Evolutionary conservation across 179 eudicot genomes (phyloP).

Genomic region (Spinacia oleracea): DNA sequence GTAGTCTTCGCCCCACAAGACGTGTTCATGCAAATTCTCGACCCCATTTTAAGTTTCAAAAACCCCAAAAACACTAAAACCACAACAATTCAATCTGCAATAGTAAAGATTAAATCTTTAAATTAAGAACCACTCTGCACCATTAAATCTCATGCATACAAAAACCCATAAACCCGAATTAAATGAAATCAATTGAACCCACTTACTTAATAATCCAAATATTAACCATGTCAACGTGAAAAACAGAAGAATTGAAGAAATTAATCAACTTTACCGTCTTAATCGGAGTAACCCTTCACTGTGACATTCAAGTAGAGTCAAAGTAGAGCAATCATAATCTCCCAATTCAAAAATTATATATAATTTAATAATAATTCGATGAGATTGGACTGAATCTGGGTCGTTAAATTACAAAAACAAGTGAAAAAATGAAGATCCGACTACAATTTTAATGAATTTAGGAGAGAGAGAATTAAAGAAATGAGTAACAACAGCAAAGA

Average conservation of each 20-base stretch:
- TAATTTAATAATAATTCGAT: not conserved
- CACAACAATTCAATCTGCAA: constrained; percentile 18
- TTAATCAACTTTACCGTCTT: constrained; percentile 7
- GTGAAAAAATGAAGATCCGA: not conserved
- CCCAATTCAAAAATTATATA: not conserved
- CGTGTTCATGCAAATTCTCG: constrained; percentile 52
- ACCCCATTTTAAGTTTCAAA: constrained; percentile 31
- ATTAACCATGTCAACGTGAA: constrained; percentile 18
- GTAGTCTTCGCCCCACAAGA: constrained; percentile 36
- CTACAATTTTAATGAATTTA: not conserved
- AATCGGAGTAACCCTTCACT: constrained; percentile 25
- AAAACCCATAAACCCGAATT: not conserved
- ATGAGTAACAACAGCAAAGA: not conserved
- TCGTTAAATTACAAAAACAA: not conserved
- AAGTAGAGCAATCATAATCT: not conserved
- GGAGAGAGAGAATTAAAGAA: not conserved
- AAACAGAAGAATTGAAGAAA: not conserved
- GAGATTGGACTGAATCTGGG: constrained; percentile 22
- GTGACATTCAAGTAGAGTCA: constrained; percentile 26
- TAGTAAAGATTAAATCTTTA: constrained; percentile 10
- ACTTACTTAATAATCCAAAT: not conserved
- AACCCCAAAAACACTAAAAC: not conserved
- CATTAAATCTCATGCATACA: constrained; percentile 18
- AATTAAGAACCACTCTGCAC: constrained; percentile 6
- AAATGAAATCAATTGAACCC: not conserved